Base-by-base conservation (phyloP, 371 early-diverging fungal species). In the Zancudomyces culisetae region DNA sequence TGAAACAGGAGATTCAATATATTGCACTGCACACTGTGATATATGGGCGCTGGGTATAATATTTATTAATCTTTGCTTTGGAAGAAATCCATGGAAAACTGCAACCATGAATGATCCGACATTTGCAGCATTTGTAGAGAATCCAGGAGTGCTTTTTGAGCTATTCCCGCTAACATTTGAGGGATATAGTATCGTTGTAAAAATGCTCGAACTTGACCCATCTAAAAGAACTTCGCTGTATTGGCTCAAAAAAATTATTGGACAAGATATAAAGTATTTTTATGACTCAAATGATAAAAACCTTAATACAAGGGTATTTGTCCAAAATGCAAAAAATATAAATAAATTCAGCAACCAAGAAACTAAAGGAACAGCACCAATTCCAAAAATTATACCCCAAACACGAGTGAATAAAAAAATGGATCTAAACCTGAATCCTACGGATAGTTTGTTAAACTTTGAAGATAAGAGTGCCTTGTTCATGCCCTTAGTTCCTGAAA, bases 1-100 rank as follows among this genome's bases (percentile, higher is more conserved):
- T 78, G 62, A 77, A 72, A 55, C 50, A 70, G n/a, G 55, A 54
- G 13, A 60, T 66, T 23, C 79, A 76, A n/a, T 90, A 85, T 81
- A 83, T 53, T 71, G 73, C 8, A 76, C 84, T 15, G 81, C 80
- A 2, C 74, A 84, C 45, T 82, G 81, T 55, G 90, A 88, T 59
- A 73, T 85, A 19, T 87, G 87, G 85, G 73, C 82, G n/a, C 58
- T 85, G 27, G 90, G 90, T 26, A 74, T 88, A 24, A 78, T 90
- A 40, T 70, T 85, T 45, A 76, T 84, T 61, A 87, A 83, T 58
- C 67, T 85, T 28, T 69, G 77, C 28, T 75, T 79, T 27, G 79
- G 83, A 20, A 70, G 81, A 26, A 85, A 85, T 61, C 85, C 87
- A 2, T 87, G 87, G 87, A 75, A 75, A 50, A 77, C 79, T 49